A percentile compares a stretch with the other conserved stretches of the same genome.
phyloP scores from a whole-genome alignment of 2,329 filamentous ascomycete species.

The Neofusicoccum sp. region DNA sequence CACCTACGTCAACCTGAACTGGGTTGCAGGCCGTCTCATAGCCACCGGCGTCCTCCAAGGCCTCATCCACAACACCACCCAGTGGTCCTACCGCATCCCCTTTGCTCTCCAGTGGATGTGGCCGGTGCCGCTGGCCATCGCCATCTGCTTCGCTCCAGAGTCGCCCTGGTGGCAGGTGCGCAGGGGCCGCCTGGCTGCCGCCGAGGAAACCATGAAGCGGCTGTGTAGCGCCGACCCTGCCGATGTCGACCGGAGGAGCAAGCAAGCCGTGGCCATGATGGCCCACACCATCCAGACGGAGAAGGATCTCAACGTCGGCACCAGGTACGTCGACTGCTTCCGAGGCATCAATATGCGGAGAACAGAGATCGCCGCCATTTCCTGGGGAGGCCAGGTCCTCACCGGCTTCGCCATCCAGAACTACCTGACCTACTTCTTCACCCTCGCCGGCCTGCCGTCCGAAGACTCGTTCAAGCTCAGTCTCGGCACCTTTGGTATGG shows the following conservation, averaged over 20 bases:
- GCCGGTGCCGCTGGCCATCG: conserved; percentile 64
- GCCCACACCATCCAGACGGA: conserved; percentile 80
- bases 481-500: conserved; percentile 57
- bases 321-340: conserved; percentile 78
- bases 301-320: conserved; percentile 65
- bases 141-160: conserved; percentile 66
- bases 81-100: conserved; percentile 62
- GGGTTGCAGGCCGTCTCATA: conserved; percentile 72
- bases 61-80: conserved; percentile 61
- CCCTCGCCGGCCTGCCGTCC: conserved; percentile 44
- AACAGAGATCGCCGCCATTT: conserved; percentile 64
- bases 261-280: conserved; percentile 69
- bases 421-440: conserved; percentile 48
- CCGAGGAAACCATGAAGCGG: conserved; percentile 62
- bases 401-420: conserved; percentile 44
- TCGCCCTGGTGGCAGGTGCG: conserved; percentile 72
- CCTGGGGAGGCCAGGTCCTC: conserved; percentile 46
- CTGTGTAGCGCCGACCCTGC: conserved; percentile 41
- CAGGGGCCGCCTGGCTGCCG: conserved; percentile 60
- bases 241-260: not conserved
- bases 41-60: conserved; percentile 68
- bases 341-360: conserved; percentile 71
- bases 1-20: conserved; percentile 72
- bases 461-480: conserved; percentile 44
- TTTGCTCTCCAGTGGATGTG: conserved; percentile 75